Base-by-base conservation (phyloP, 2,329 filamentous ascomycete genomes). In the Cladosporium sp. region DNA sequence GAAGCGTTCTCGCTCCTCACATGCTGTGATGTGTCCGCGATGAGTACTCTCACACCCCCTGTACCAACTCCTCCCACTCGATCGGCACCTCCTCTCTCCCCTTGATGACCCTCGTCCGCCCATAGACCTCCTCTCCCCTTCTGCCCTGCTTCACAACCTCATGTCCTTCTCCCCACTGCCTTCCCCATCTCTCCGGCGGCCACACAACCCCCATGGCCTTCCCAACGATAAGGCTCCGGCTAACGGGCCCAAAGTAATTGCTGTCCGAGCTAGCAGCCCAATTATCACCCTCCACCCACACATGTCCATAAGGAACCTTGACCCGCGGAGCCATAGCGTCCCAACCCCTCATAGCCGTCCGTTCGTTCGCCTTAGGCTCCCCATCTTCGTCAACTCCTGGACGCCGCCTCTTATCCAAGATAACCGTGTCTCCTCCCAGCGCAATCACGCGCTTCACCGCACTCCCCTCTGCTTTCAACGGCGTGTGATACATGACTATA, bases 201-300 rank as follows among this genome's bases (percentile, higher is more conserved):
- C 84, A 88, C 56, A 96, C 69, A 32, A 95, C 80, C 70, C 86
- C 84, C 12, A 86, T 83, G 19, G 92, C 85, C 66, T 81, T 85
- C 0, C 92, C 92, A 36, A 86, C 85, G 35, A 97, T 82, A 62
- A 97, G 71, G 56, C 83, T 83, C 62, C 83, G 84, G 60, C 71
- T 68, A 42, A 80, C 71, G 4, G 94, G 91, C 1, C 94, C 94
- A 72, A 95, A 97, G 12, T 85, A 85, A 74, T 96, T 96, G 73
- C 91, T 96, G 75, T 99, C 94, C 59, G 86, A 72, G 56, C 84
- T 90, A 66, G 83, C 83, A 51, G 82, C 80, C 65, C 83, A 82
- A 66, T 88, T 91, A 70, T 99, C 94, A 1, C 94, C 94, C 71
- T 97, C 93, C 1, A 99, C 85, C 94, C 94, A 99, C 25, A 97